Evolutionary conservation across 192 early-diverging fungal species (phyloP).

Genomic region (Rhizophagus clarus): DNA sequence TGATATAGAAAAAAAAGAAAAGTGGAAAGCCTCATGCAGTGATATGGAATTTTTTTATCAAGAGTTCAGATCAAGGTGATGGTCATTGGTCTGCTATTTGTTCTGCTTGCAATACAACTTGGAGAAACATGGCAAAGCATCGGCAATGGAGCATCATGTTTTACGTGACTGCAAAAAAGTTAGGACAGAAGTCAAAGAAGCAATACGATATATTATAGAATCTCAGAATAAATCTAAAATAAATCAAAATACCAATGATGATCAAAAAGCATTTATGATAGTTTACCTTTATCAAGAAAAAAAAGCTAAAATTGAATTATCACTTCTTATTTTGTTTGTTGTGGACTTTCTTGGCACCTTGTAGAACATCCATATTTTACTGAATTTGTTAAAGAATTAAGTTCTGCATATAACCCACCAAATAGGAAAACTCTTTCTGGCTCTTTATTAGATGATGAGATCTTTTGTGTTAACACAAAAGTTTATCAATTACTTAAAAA

Average conservation of each 20-base stretch:
- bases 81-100: not conserved
- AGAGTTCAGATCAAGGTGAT: no score
- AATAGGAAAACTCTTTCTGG: not conserved
- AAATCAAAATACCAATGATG: not conserved
- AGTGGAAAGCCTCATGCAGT: no score
- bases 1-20: no score
- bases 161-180: not conserved
- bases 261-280: not conserved
- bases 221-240: not conserved
- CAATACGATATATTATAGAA: not conserved
- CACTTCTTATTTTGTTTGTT: not conserved
- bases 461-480: not conserved
- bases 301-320: not conserved
- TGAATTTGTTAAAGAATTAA: not conserved
- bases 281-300: not conserved
- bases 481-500: not conserved
- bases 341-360: not conserved
- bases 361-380: not conserved
- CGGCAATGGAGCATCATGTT: not conserved
- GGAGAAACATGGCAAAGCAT: not conserved
- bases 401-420: not conserved
- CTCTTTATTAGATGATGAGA: not conserved
- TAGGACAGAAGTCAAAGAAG: not conserved
- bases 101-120: not conserved
- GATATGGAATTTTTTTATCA: no score